Percentiles rank a stretch among this genome's conserved stretches.
Evolutionary conservation across 75 land plant genomes (phyloP).

Genomic region (Azolla pinnata): DNA sequence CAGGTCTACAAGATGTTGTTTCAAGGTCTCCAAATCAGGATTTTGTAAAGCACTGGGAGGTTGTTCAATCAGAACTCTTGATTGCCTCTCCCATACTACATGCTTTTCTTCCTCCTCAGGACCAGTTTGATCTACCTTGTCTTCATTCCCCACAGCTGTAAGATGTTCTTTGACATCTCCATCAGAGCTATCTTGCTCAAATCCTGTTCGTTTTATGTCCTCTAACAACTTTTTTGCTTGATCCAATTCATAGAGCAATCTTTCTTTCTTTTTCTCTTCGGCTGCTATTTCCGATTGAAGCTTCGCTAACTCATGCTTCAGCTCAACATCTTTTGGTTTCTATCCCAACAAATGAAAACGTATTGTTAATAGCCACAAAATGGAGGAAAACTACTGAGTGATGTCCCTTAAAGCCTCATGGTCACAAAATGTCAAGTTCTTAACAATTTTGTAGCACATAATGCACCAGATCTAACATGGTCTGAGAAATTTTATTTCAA

Average conservation of each 20-base stretch:
- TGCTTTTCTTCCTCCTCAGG: constrained; percentile 6
- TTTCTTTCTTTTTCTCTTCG: constrained; percentile 48
- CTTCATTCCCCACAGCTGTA: constrained; percentile 30
- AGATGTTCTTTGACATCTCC: constrained; percentile 29
- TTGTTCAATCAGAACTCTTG: constrained; percentile 30
- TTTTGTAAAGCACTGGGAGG: constrained; percentile 13
- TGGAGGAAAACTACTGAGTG: too few relatives aligned
- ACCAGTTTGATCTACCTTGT: constrained; percentile 30
- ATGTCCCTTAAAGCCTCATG: too few relatives aligned
- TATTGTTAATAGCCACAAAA: too few relatives aligned
- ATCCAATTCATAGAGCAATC: constrained; percentile 58
- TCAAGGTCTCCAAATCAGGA: constrained; percentile 47
- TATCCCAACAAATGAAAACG: too few relatives aligned
- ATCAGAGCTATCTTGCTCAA: constrained; percentile 29
- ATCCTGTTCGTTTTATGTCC: constrained; percentile 34
- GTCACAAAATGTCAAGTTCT: too few relatives aligned
- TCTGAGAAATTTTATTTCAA: too few relatives aligned
- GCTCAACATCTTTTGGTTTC: neutral
- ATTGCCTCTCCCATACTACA: constrained; percentile 25
- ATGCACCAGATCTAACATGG: too few relatives aligned
- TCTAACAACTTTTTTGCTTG: constrained; percentile 42
- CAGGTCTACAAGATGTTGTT: constrained; percentile 40
- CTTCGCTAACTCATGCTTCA: constrained; percentile 53
- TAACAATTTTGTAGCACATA: too few relatives aligned
- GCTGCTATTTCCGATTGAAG: constrained; percentile 41